phyloP scores from a whole-genome alignment of 176 grass and related monocot species.

The Oryza coarctata region DNA sequence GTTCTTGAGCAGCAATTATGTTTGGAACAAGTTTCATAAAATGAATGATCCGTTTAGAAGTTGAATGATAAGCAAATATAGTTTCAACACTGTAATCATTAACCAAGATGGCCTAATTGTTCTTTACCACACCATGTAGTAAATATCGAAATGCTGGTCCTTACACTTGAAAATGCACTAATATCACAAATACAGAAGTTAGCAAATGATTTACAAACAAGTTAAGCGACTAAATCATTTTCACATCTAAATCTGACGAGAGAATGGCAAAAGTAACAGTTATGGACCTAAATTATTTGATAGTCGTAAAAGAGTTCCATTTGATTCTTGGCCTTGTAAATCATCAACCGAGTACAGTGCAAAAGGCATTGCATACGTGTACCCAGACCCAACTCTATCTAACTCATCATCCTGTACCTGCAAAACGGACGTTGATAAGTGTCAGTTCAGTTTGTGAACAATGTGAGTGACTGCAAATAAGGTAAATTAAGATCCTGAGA shows the following conservation, averaged over 20 bases:
- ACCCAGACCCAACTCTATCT: background rate
- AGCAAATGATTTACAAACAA: conserved; percentile 15
- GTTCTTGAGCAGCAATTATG: background rate
- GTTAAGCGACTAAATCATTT: conserved; percentile 6
- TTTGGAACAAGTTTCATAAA: background rate
- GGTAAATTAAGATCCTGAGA: background rate
- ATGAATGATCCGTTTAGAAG: background rate
- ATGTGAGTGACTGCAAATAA: background rate
- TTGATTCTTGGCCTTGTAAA: background rate
- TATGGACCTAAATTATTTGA: conserved; percentile 19
- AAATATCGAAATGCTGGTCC: background rate
- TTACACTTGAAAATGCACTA: conserved; percentile 12
- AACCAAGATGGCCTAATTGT: conserved; percentile 8
- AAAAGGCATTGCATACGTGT: background rate
- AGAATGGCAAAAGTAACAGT: background rate
- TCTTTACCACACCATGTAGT: background rate
- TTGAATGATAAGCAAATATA: background rate
- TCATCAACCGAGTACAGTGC: background rate
- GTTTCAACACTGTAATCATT: background rate
- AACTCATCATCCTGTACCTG: conserved; percentile 13
- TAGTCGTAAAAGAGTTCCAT: background rate
- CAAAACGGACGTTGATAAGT: background rate
- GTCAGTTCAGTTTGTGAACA: background rate
- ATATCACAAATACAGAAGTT: background rate
- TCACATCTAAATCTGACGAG: conserved; percentile 18